Evolutionary conservation across 371 early-diverging fungal genomes (phyloP).

Genomic region (Phascolomyces articulosus): DNA sequence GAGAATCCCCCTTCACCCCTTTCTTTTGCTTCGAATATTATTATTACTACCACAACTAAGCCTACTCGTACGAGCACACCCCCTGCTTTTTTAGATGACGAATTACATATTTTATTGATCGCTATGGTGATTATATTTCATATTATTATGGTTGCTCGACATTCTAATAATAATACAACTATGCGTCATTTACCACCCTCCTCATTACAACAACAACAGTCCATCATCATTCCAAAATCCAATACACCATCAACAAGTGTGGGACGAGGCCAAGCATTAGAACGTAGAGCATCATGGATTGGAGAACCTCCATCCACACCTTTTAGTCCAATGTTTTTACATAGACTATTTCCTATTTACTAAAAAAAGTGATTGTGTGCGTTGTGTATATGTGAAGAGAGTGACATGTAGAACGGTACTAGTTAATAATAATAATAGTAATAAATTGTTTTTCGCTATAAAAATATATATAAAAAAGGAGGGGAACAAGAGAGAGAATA

Average conservation of each 20-base stretch:
- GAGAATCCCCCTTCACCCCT: neutral
- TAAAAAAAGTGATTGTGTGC: too few relatives aligned
- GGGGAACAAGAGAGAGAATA: neutral
- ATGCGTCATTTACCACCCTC: neutral
- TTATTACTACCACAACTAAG: neutral
- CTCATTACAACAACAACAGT: neutral
- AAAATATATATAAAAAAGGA: too few relatives aligned
- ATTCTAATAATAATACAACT: neutral
- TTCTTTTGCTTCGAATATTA: neutral
- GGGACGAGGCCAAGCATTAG: neutral
- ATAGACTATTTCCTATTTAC: constrained; percentile 11
- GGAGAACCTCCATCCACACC: constrained; percentile 13
- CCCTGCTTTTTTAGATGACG: neutral
- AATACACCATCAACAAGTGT: neutral
- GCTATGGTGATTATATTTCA: neutral
- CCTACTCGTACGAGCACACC: neutral
- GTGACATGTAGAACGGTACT: too few relatives aligned
- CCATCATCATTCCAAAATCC: neutral
- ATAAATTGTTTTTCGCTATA: too few relatives aligned
- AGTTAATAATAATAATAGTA: too few relatives aligned
- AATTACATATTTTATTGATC: neutral
- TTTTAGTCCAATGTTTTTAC: constrained; percentile 11
- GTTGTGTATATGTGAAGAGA: too few relatives aligned
- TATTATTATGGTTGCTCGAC: neutral
- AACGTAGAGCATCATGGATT: neutral